Evolutionary conservation across 306 rosid genomes (phyloP).

Genomic region (Cicer judaicum): DNA sequence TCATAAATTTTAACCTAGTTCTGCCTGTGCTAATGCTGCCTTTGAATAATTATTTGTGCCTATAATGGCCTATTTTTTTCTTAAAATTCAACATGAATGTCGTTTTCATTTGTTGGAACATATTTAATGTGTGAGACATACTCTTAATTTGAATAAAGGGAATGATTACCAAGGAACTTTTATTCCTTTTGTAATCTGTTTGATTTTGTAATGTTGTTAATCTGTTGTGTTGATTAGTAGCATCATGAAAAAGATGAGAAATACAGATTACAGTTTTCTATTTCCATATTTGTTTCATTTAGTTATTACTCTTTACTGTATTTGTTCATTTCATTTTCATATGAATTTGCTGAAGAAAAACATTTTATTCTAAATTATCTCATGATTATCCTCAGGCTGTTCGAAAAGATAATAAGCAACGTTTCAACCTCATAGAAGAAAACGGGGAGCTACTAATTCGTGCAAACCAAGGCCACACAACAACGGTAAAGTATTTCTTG

Average conservation of each 20-base stretch:
- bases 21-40: conserved; percentile 6
- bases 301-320: not conserved
- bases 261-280: not conserved
- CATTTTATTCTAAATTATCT: conserved; percentile 32
- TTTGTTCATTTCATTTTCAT: not conserved
- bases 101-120: not conserved
- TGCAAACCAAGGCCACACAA: conserved; percentile 94
- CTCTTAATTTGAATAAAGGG: not conserved
- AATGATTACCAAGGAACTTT: not conserved
- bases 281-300: not conserved
- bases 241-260: not conserved
- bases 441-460: conserved; percentile 79
- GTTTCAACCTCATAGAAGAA: conserved; percentile 82
- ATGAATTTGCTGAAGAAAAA: conserved; percentile 28
- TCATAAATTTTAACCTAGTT: conserved; percentile 8
- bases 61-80: not conserved
- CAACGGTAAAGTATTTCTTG: conserved; percentile 53
- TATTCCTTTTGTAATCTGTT: not conserved
- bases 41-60: conserved; percentile 26
- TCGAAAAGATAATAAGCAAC: conserved; percentile 83
- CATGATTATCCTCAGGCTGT: conserved; percentile 70
- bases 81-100: too few species aligned
- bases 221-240: not conserved
- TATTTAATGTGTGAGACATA: not conserved
- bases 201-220: not conserved